phyloP scores from a whole-genome alignment of 169 alveolate genomes.

The Eimeria necatrix region DNA sequence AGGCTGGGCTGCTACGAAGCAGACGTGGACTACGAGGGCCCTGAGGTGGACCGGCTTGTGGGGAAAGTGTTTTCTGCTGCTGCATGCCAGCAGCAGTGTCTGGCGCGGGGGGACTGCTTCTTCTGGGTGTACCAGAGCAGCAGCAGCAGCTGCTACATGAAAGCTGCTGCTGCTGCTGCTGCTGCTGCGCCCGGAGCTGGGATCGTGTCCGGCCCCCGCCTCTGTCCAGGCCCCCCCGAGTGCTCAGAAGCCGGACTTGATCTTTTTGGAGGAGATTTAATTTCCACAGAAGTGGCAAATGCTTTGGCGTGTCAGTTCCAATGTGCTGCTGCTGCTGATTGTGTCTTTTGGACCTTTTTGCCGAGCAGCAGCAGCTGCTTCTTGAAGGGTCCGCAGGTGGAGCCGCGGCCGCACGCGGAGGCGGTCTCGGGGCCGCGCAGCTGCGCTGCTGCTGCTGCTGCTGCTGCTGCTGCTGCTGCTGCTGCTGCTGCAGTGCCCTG shows the following conservation, averaged over 20 bases:
- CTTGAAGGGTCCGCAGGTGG: not conserved
- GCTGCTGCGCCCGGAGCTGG: not conserved
- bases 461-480: too few species aligned
- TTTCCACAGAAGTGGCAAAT: not conserved
- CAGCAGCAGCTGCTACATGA: not conserved
- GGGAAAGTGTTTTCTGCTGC: conserved; percentile 10
- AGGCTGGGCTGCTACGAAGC: not conserved
- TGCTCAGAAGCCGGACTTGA: not conserved
- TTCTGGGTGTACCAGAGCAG: not conserved
- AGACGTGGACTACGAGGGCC: not conserved
- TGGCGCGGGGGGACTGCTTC: not conserved
- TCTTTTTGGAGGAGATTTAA: not conserved
- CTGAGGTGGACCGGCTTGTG: not conserved
- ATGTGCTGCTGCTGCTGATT: not conserved
- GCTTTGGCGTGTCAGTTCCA: not conserved
- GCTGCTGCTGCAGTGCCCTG: not conserved
- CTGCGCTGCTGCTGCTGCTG: not conserved
- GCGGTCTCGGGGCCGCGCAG: not conserved
- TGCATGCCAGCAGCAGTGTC: not conserved
- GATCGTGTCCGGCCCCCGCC: not conserved
- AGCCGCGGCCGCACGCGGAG: not conserved
- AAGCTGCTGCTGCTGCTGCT: not conserved
- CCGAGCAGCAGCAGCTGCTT: not conserved
- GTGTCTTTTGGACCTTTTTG: not conserved
- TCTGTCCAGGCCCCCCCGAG: not conserved